Conservation (phyloP, 73 alveolate species). For the Tetrahymena elliotti region DNA sequence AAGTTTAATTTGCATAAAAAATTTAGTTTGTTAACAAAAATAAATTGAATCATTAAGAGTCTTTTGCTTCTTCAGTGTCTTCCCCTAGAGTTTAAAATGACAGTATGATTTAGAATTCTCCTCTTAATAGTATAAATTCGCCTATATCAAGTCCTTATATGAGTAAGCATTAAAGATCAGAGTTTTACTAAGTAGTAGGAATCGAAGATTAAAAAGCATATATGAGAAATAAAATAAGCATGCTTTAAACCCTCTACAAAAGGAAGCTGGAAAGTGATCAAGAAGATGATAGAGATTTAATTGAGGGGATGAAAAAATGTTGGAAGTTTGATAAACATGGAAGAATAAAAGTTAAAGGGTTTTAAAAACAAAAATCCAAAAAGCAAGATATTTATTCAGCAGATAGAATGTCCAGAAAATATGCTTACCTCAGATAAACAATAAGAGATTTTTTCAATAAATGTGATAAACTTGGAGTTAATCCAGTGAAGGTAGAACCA, state of each 20-base stretch:
- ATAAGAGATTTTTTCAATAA: background rate
- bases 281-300: background rate
- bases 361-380: background rate
- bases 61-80: background rate
- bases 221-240: background rate
- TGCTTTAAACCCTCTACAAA: background rate
- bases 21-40: background rate
- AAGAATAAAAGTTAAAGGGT: background rate
- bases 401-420: background rate
- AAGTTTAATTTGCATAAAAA: background rate
- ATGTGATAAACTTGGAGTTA: background rate
- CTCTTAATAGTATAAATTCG: background rate
- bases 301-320: background rate
- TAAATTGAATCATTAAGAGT: background rate
- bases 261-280: background rate
- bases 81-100: background rate
- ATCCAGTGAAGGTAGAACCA: background rate
- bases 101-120: background rate
- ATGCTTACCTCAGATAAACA: background rate
- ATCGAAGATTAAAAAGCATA: background rate
- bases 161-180: background rate
- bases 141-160: background rate
- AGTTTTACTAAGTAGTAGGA: background rate
- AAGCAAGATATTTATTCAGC: background rate
- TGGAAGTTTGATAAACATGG: background rate